Base-by-base conservation (phyloP, 768 basidiomycete species). In the Tylopilus felleus region DNA sequence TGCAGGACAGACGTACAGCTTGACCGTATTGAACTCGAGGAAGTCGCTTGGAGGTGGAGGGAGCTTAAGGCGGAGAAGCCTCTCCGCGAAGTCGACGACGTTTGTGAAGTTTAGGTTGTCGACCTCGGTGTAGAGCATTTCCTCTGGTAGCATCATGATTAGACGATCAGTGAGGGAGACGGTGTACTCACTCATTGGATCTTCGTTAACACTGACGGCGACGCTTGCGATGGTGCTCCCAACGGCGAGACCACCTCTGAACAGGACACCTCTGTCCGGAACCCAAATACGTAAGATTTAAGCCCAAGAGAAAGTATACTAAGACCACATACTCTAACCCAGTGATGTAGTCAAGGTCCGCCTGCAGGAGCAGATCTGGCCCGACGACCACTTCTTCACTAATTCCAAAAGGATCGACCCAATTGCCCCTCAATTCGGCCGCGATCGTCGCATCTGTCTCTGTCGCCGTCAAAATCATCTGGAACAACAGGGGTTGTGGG, bases 81-180 rank as follows among this genome's bases (percentile, higher is more conserved):
- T 57, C 43, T 53, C 52, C 21, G 46, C 47, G 28, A 57, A 53
- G 14, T 47, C 22, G 39, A 53, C 41, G n/a, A 57, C 21, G 25
- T 57, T 47, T 6, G 39, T 8, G 40, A 57, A 52, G 16, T 43
- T 52, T 23, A 57, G 52, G 7, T 57, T 57, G 42, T 53, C 47
- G 35, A 57, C 25, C 42, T 53, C 51, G 41, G 47, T 4, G 5
- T 39, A 44, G 10, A 57, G 27, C 41, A 57, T 39, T 35, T 57
- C 51, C 46, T 49, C 56, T 57, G 43, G 3, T 21, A 41, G 12
- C 21, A n/a, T 1, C 22, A 38, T 38, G 38, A 40, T 19, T 10
- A 44, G 35, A 22, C 23, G 13, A 17, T 17, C 16, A 2, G 16
- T 1, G 21, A 12, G 17, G 1, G 12, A 9, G 9, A 23, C 3